Conservation (phyloP, 768 basidiomycete genomes). For the Pisolithus marmoratus region DNA sequence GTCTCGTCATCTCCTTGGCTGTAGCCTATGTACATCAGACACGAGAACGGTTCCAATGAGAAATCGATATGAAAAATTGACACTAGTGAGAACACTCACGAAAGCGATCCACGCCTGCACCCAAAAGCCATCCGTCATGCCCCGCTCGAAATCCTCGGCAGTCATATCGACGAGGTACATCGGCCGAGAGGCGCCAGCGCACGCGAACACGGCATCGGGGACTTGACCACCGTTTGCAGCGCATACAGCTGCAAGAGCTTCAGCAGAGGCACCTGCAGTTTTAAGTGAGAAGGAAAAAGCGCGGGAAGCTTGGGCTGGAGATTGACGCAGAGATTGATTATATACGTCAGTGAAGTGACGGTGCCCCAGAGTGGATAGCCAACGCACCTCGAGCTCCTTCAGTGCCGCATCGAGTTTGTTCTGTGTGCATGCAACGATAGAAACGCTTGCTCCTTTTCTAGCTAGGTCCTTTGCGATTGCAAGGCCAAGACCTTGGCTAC, state of each 20-base stretch:
- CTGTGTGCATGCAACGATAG: conserved; percentile 77
- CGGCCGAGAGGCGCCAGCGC: conserved; percentile 71
- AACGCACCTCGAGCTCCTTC: conserved; percentile 58
- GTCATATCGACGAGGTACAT: conserved; percentile 69
- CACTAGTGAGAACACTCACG: conserved; percentile 32
- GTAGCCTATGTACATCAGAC: conserved; percentile 44
- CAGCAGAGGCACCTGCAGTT: conserved; percentile 44
- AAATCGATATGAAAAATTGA: neutral
- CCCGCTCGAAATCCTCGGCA: conserved; percentile 50
- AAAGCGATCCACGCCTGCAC: conserved; percentile 28
- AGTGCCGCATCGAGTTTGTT: conserved; percentile 57
- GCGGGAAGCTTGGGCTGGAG: conserved; percentile 54
- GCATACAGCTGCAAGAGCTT: conserved; percentile 60
- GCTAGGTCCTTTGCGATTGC: conserved; percentile 64
- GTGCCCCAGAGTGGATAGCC: neutral
- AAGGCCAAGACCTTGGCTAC: conserved; percentile 75
- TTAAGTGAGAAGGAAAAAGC: conserved; percentile 64
- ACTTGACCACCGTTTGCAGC: conserved; percentile 46
- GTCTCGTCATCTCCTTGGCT: conserved; percentile 55
- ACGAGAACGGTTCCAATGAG: neutral
- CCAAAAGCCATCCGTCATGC: conserved; percentile 33
- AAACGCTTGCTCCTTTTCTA: conserved; percentile 70
- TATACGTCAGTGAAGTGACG: neutral
- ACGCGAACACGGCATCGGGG: conserved; percentile 75
- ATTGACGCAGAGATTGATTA: conserved; percentile 44